Conservation (phyloP, 2,329 filamentous ascomycete species). For the Thelonectria rubi region DNA sequence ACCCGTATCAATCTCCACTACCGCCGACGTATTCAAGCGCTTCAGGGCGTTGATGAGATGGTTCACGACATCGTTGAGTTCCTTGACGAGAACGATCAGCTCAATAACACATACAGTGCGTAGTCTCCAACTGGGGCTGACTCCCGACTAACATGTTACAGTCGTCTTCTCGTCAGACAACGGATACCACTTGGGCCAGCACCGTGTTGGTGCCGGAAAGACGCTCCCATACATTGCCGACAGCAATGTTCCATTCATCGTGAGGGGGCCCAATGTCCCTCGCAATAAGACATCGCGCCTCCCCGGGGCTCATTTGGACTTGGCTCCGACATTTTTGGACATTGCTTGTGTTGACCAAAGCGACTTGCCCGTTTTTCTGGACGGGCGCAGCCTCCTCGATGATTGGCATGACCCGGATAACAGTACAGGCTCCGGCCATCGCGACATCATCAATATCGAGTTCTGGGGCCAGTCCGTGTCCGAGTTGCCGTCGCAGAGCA, state of each 20-base stretch:
- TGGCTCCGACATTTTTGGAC: constrained; percentile 63
- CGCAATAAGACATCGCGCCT: constrained; percentile 48
- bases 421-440: constrained; percentile 28
- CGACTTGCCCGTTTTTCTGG: constrained; percentile 41
- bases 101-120: constrained; percentile 54
- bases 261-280: constrained; percentile 59
- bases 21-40: constrained; percentile 50
- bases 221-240: constrained; percentile 61
- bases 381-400: constrained; percentile 30
- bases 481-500: constrained; percentile 34
- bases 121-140: constrained; percentile 48
- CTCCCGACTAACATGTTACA: constrained; percentile 28
- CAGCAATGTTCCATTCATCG: constrained; percentile 59
- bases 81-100: constrained; percentile 42
- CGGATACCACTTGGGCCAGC: constrained; percentile 62
- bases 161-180: constrained; percentile 63
- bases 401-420: constrained; percentile 26
- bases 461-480: constrained; percentile 55
- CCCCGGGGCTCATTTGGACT: constrained; percentile 62
- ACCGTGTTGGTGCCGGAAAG: constrained; percentile 61
- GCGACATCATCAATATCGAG: constrained; percentile 54
- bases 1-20: constrained; percentile 45
- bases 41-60: constrained; percentile 56
- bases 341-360: constrained; percentile 42
- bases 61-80: constrained; percentile 49